Evolutionary conservation across 2,329 filamentous ascomycete genomes (phyloP).

Genomic region (Pyrenophora seminiperda): DNA sequence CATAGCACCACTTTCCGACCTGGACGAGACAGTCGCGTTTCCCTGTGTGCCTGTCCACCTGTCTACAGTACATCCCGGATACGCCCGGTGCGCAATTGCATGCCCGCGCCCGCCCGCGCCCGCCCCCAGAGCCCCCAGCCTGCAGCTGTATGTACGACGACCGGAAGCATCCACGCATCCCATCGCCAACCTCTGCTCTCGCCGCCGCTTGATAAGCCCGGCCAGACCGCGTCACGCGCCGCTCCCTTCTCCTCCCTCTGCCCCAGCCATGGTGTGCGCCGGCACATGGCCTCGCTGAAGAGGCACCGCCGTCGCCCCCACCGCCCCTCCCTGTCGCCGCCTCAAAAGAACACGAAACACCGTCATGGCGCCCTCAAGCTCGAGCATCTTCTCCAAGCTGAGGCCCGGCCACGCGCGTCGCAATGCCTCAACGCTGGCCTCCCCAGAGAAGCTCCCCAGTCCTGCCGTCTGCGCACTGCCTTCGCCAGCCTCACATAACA

Average conservation of each 20-base stretch:
- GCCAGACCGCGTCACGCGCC: too few species aligned
- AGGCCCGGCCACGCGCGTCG: constrained; percentile 48
- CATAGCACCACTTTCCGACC: constrained; percentile 1
- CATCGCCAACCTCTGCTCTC: constrained; percentile 17
- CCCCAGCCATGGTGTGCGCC: constrained; percentile 34
- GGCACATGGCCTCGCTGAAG: constrained; percentile 44
- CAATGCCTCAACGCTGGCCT: constrained; percentile 43
- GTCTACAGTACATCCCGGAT: background rate
- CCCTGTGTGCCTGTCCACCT: background rate
- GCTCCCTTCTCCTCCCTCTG: constrained; percentile 6
- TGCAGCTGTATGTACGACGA: constrained; percentile 30
- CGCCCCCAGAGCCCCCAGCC: background rate
- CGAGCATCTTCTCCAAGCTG: constrained; percentile 49
- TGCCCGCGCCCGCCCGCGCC: too few species aligned
- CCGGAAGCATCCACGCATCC: constrained; percentile 28
- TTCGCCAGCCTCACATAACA: constrained; percentile 34
- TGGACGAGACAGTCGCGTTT: constrained; percentile 4
- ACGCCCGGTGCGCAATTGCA: too few species aligned
- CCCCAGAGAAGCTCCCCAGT: constrained; percentile 39
- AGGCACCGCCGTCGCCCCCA: constrained; percentile 22
- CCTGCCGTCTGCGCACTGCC: constrained; percentile 33
- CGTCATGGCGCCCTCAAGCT: constrained; percentile 47
- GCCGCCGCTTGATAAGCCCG: constrained; percentile 8
- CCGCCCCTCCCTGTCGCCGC: constrained; percentile 7
- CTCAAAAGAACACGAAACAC: constrained; percentile 16